phyloP scores from a whole-genome alignment of 768 basidiomycete species.

The Mycena capillaripes region DNA sequence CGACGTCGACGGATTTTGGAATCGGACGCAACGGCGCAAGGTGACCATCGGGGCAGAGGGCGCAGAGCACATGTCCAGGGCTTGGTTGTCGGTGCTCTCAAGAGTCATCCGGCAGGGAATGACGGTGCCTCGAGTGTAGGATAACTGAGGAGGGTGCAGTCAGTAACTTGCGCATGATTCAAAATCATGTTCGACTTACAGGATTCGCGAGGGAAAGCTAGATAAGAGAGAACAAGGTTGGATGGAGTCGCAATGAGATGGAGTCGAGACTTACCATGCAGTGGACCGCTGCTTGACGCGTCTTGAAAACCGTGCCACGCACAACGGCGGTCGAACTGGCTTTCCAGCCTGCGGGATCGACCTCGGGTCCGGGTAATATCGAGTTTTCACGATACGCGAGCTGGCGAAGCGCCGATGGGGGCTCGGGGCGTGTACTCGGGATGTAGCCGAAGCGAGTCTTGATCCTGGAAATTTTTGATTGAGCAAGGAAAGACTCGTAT shows the following conservation, averaged over 20 bases:
- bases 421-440: constrained; percentile 34
- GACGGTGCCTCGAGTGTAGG: constrained; percentile 64
- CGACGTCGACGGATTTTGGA: constrained; percentile 49
- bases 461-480: constrained; percentile 46
- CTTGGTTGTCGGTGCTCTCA: constrained; percentile 53
- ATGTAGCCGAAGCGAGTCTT: constrained; percentile 66
- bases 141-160: constrained; percentile 47
- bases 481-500: background rate
- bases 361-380: constrained; percentile 31
- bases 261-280: constrained; percentile 53
- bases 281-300: constrained; percentile 54
- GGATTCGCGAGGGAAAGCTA: constrained; percentile 64
- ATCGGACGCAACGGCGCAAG: constrained; percentile 43
- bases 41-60: constrained; percentile 55
- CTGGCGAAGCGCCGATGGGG: constrained; percentile 34
- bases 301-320: constrained; percentile 57
- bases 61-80: constrained; percentile 57
- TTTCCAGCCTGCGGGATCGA: constrained; percentile 67
- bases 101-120: constrained; percentile 62
- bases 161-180: background rate
- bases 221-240: background rate
- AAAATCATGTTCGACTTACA: constrained; percentile 44
- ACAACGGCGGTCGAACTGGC: constrained; percentile 55
- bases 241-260: background rate
- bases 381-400: constrained; percentile 36